Conservation (phyloP, 768 basidiomycete genomes). For the Phlebiopsis gigantea region DNA sequence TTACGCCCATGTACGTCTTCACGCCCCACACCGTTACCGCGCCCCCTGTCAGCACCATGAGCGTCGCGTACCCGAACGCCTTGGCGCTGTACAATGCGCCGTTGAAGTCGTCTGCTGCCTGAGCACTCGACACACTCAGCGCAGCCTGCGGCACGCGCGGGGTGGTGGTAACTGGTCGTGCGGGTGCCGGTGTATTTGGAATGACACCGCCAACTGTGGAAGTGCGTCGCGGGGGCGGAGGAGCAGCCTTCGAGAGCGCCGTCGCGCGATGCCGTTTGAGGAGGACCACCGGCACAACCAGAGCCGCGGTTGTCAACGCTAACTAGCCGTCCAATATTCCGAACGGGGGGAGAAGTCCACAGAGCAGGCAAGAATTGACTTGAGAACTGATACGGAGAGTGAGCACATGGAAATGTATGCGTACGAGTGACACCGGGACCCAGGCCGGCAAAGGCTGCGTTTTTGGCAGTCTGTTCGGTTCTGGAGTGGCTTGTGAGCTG, state of each 20-base stretch:
- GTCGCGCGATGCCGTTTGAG: conserved; percentile 23
- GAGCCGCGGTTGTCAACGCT: conserved; percentile 26
- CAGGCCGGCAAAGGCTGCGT: conserved; percentile 21
- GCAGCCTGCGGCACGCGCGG: background rate
- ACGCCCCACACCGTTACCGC: conserved; percentile 41
- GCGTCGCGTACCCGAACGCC: conserved; percentile 63
- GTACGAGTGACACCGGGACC: conserved; percentile 27
- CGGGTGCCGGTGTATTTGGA: background rate
- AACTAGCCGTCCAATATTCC: conserved; percentile 16
- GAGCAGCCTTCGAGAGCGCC: conserved; percentile 11
- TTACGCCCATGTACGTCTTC: conserved; percentile 46
- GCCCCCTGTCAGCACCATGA: conserved; percentile 47
- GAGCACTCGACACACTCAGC: background rate
- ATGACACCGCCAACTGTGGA: conserved; percentile 6
- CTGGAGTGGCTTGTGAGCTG: background rate
- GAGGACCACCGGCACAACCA: conserved; percentile 25
- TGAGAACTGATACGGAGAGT: background rate
- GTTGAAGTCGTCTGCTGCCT: conserved; percentile 35
- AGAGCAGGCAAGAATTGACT: too few relatives aligned
- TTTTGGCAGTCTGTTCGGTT: background rate
- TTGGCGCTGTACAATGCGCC: conserved; percentile 52
- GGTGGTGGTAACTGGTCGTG: background rate
- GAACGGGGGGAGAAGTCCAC: background rate
- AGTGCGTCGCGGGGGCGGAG: conserved; percentile 18
- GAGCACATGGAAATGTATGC: conserved; percentile 2